Conservation (phyloP, 2,329 filamentous ascomycete species). For the Didymella exigua region DNA sequence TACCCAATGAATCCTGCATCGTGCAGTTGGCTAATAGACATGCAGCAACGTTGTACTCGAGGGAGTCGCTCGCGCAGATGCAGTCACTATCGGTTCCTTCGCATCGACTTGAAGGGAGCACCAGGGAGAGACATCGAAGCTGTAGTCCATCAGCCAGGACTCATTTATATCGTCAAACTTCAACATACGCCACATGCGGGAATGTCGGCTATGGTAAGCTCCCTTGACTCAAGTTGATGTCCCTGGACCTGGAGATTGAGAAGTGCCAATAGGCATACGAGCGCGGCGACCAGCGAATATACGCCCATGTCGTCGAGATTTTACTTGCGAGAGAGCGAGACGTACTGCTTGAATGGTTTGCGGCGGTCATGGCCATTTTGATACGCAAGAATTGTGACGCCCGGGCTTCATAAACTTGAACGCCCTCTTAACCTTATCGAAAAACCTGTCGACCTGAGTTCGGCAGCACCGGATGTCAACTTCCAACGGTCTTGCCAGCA, state of each 20-base stretch:
- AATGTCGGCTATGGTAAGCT: slow-evolving; percentile 17
- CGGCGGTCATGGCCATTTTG: background rate
- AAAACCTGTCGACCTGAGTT: background rate
- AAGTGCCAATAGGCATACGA: slow-evolving; percentile 8
- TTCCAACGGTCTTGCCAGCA: background rate
- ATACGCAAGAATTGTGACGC: background rate
- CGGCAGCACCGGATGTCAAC: background rate
- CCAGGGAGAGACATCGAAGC: slow-evolving; percentile 20
- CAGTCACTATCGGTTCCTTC: slow-evolving; percentile 22
- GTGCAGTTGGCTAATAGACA: slow-evolving; percentile 38
- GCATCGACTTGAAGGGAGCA: slow-evolving; percentile 23
- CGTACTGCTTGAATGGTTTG: background rate
- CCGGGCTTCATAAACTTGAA: background rate
- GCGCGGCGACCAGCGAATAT: slow-evolving; percentile 5
- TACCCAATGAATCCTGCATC: slow-evolving; percentile 30
- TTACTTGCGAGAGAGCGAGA: background rate
- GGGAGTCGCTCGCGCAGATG: slow-evolving; percentile 18
- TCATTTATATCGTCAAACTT: too few species aligned
- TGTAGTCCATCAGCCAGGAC: background rate
- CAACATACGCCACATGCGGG: slow-evolving; percentile 22
- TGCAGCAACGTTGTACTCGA: slow-evolving; percentile 18
- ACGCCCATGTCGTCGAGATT: slow-evolving; percentile 4
- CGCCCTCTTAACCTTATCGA: background rate
- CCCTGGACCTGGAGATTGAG: background rate
- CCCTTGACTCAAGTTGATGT: background rate